Evolutionary conservation across 2,329 filamentous ascomycete genomes (phyloP), one percentile per base, ranked within the genome.

Genomic region (Ophiobolus disseminans): DNA sequence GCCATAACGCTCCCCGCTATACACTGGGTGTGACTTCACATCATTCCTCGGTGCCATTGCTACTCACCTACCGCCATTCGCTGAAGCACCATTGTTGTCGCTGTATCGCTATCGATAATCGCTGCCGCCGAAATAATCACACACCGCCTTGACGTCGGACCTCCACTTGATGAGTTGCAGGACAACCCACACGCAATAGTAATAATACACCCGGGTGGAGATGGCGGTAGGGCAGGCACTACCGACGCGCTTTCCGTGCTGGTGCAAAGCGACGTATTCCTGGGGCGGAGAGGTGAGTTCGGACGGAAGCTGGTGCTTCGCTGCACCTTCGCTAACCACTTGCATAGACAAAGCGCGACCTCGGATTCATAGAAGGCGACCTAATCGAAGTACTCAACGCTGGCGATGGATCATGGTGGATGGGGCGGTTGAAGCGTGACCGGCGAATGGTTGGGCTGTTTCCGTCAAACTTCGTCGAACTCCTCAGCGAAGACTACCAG

Each of bases 391-490:
- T 93, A 69, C 81, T 99, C 43, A 99, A 99, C 73, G 94, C 94
- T 16, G 94, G 94, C 56, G 94, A 99, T 76, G 94, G 94, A 42
- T 92, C 90, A 37, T 99, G 94, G 94, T 99, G 94, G 94, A 96
- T 92, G 76, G 94, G 94, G 38, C 86, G 93, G 56, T 77, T 99
- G 69, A 90, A 87, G 69, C 86, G 94, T 62, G 94, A 99, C 75
- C 88, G 89, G 73, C 86, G 92, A 67, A 91, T 93, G 66, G 87
- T 97, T 65, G 94, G 94, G 44, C 80, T 94, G 16, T 99, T 99
- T 68, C 94, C 94, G 0, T 97, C 92, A 66, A 99, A 99, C 76
- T 99, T 99, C 69, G 94, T 99, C 69, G 85, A 95, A 70, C 83
- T 99, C 5, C 82, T 99, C 23, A 88, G 90, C 45, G 86, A 94